Percentiles rank a stretch among this genome's conserved stretches.
These are phyloP conservation scores for Boletus sp. DNA, from an alignment of 1,284 basidiomycete species.

Conservation along the genomic window DNA sequence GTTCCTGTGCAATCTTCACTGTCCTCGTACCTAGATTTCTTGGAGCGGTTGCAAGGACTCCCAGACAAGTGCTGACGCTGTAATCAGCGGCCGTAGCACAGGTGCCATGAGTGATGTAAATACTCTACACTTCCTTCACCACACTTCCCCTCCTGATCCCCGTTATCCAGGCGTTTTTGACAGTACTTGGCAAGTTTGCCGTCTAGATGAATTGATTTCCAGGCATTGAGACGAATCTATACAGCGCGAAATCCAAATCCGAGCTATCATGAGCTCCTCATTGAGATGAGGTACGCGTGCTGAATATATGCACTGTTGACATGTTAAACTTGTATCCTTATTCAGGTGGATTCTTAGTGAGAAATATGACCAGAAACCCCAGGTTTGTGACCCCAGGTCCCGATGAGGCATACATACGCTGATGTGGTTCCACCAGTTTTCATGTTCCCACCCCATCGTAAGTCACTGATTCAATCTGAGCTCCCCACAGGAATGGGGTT, in stretches of 20 bases:
- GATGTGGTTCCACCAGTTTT: conserved; percentile 43
- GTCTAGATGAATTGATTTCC: conserved; percentile 3
- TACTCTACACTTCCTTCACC: conserved; percentile 8
- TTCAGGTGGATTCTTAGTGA: conserved; percentile 49
- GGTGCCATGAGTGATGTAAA: conserved; percentile 83
- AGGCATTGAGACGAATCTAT: conserved; percentile 7
- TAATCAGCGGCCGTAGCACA: conserved; percentile 76
- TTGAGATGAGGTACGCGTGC: conserved; percentile 53
- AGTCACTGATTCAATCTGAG: conserved; percentile 20
- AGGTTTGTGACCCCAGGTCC: conserved; percentile 39
- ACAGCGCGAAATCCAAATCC: conserved; percentile 64
- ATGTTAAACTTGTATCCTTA: conserved; percentile 1
- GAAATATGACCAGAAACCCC: conserved; percentile 86
- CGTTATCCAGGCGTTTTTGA: conserved; percentile 67
- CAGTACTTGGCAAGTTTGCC: conserved; percentile 47
- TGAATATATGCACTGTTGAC: background rate
- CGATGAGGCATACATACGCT: background rate
- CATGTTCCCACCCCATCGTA: conserved; percentile 76
- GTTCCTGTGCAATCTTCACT: background rate
- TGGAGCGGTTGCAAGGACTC: conserved; percentile 92
- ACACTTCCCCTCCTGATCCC: background rate
- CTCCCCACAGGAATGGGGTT: background rate
- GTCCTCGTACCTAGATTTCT: conserved; percentile 46
- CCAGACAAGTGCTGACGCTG: conserved; percentile 89
- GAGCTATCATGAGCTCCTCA: conserved; percentile 79